A percentile compares a stretch with the other conserved stretches of the same genome.
These are phyloP conservation scores for Dioscorea dumetorum DNA, from an alignment of 106 monocot genomes.

Conservation along the genomic window DNA sequence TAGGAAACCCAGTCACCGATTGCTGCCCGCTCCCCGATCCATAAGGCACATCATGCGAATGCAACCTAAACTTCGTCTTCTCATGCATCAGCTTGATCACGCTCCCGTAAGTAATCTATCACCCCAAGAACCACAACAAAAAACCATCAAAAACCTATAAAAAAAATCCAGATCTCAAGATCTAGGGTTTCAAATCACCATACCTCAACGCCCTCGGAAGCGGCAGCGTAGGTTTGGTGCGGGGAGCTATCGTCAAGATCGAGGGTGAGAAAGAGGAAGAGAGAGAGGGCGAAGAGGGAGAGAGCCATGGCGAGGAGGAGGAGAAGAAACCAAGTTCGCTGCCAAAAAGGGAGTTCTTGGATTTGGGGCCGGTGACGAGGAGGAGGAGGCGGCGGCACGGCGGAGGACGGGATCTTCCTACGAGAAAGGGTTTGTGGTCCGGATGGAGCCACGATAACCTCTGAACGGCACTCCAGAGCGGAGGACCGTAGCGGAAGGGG, in stretches of 20 bases:
- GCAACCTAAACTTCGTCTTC: constrained; percentile 69
- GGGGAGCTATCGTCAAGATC: constrained; percentile 38
- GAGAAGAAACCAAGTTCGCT: constrained; percentile 41
- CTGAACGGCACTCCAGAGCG: constrained; percentile 32
- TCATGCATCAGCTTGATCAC: constrained; percentile 84
- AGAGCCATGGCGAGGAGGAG: constrained; percentile 53
- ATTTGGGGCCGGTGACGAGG: background rate
- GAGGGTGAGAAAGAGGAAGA: constrained; percentile 49
- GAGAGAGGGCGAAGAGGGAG: constrained; percentile 39
- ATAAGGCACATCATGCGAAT: constrained; percentile 85
- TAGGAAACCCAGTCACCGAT: constrained; percentile 75
- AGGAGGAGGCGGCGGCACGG: constrained; percentile 1
- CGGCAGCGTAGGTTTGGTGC: constrained; percentile 19
- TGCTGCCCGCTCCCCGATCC: constrained; percentile 89
- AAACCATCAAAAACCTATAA: constrained; percentile 3
- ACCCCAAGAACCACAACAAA: background rate
- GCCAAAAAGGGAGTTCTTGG: constrained; percentile 36
- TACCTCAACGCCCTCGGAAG: constrained; percentile 51
- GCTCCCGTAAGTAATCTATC: constrained; percentile 63
- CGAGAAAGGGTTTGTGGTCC: constrained; percentile 40
- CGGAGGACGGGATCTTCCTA: constrained; percentile 20
- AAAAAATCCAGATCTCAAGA: background rate
- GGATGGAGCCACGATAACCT: constrained; percentile 43
- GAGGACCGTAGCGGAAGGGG: background rate
- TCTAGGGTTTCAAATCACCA: background rate